Base-by-base conservation (phyloP, 176 grass and related monocot genomes). In the Zoysia pacifica region DNA sequence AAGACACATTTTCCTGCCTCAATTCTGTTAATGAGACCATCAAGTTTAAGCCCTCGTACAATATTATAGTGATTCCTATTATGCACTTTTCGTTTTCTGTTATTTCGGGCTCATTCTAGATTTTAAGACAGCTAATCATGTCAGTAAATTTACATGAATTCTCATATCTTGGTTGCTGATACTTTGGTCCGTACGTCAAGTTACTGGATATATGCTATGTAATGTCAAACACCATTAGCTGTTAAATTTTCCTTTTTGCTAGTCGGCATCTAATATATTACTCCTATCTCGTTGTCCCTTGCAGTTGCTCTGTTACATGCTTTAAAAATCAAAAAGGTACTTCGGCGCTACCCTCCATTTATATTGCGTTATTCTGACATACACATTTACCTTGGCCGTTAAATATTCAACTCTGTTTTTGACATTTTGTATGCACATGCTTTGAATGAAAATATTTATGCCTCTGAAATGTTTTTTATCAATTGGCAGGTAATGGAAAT, bases 281-380 rank as follows among this genome's bases (percentile, higher is more conserved):
- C 28, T 28, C 28, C 28, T 28, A 28, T 28, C 8, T 81, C 19
- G 41, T 87, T 81, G 47, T 80, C 70, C 9, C 15, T 67, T 89
- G 86, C 96, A 98, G 92, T 89, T 98, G 92, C 73, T 98, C 96
- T 4, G 86, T 98, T 81, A 67, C 56, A 74, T 98, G 96, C 84
- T 98, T 94, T 69, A 98, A 93, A 82, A 94, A 91, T 71, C 96
- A 98, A 76, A 98, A 98, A 98, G 95, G 95, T 98, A 87, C 40
- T 72, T 74, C 5, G 59, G 44, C 73, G 37, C 38, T 79, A 72
- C 46, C 56, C 18, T 19, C 65, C 5, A 48, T 49, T 72, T 28
- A 28, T 28, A 3, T 73, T 81, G 39, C 46, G 80, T 70, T 53
- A 46, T 47, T 15, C 37, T 87, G 15, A 28, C 35, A 64, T 56